Conservation (phyloP, 2,329 filamentous ascomycete species). For the Colletotrichum paranaense region DNA sequence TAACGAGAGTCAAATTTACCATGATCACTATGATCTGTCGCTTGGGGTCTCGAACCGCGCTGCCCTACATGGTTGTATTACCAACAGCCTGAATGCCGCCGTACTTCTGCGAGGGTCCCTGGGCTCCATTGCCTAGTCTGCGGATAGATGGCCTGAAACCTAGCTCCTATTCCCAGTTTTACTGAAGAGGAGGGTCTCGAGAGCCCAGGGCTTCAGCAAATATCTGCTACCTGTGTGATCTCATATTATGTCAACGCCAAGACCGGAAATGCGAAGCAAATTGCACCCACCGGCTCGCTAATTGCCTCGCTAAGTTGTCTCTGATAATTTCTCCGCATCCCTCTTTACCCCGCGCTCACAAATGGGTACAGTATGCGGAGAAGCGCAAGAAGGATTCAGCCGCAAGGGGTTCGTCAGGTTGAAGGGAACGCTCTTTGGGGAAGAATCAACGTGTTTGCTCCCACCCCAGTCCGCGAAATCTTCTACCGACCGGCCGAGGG, state of each 20-base stretch:
- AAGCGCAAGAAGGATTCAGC: slow-evolving; percentile 6
- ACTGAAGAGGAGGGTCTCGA: not conserved
- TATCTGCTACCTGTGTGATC: not conserved
- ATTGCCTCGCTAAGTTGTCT: not conserved
- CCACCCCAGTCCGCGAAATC: slow-evolving; percentile 11
- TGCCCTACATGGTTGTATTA: too few species aligned
- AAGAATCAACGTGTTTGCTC: not conserved
- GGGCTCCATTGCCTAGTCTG: not conserved
- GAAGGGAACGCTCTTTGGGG: not conserved
- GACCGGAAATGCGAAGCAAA: not conserved
- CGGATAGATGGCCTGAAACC: not conserved
- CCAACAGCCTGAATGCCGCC: too few species aligned
- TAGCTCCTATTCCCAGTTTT: not conserved
- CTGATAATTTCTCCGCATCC: slow-evolving; percentile 3
- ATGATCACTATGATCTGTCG: too few species aligned
- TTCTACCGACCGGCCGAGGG: slow-evolving; percentile 24
- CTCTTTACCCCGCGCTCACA: not conserved
- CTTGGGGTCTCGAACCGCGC: too few species aligned
- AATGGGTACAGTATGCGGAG: not conserved
- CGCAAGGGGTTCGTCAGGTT: not conserved
- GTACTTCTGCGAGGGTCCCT: not conserved
- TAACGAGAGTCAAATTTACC: too few species aligned
- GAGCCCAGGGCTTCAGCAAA: not conserved
- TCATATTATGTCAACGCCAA: not conserved
- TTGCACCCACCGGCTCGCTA: not conserved